Percentiles rank a stretch among this genome's conserved stretches.
Conservation (phyloP, 306 rosid genomes). For the Cajanus cajan region DNA sequence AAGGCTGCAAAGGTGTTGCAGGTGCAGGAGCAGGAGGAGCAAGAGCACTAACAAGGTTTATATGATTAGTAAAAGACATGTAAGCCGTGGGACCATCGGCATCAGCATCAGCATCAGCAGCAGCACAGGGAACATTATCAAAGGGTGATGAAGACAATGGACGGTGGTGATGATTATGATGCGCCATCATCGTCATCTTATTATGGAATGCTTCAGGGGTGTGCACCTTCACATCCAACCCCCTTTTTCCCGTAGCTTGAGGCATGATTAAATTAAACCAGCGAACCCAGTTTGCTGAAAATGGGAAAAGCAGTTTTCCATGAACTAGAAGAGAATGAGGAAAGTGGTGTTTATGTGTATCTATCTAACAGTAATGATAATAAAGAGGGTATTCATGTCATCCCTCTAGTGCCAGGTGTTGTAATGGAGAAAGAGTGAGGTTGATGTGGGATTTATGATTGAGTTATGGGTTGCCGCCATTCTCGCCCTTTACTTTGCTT, state of each 20-base stretch:
- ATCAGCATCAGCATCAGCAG: slow-evolving; percentile 48
- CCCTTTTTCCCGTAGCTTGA: too few species aligned
- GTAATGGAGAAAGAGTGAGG: slow-evolving; percentile 28
- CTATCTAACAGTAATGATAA: slow-evolving; percentile 12
- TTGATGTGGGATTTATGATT: slow-evolving; percentile 40
- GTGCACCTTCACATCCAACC: slow-evolving; percentile 38
- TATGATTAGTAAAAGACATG: slow-evolving; percentile 32
- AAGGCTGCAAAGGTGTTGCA: slow-evolving; percentile 58
- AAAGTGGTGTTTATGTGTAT: slow-evolving; percentile 1
- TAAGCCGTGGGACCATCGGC: slow-evolving; percentile 60
- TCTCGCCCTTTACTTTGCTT: slow-evolving; percentile 70
- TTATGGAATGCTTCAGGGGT: slow-evolving; percentile 35
- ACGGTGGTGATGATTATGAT: slow-evolving; percentile 56
- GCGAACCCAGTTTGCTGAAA: background rate
- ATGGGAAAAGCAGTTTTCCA: background rate
- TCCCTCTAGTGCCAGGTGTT: slow-evolving; percentile 32
- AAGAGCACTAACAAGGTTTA: slow-evolving; percentile 26
- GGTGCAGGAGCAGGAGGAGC: slow-evolving; percentile 16
- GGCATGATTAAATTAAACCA: background rate
- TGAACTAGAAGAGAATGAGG: slow-evolving; percentile 3
- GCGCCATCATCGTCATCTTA: slow-evolving; percentile 43
- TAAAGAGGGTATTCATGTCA: background rate
- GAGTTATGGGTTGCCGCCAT: slow-evolving; percentile 77
- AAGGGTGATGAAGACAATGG: slow-evolving; percentile 36
- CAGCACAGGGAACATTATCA: slow-evolving; percentile 26